phyloP scores from a whole-genome alignment of 805 yeast species.

The Saccharomycopsis guyanensis region DNA sequence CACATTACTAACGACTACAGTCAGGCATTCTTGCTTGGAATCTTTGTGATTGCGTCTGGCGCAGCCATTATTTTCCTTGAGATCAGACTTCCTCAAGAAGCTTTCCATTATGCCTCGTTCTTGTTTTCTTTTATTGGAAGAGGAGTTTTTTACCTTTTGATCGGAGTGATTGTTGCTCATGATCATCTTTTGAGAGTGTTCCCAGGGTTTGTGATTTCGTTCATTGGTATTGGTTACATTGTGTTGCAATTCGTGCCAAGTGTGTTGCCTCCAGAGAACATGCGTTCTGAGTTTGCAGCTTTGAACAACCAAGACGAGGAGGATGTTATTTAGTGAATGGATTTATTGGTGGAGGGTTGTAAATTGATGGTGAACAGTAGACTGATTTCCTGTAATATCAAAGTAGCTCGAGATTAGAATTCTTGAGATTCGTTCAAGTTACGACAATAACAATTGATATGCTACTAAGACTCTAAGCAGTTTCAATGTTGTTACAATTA shows the following conservation, averaged over 20 bases:
- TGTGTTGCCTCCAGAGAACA: slow-evolving; percentile 73
- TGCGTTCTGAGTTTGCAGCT: slow-evolving; percentile 49
- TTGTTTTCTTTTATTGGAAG: slow-evolving; percentile 57
- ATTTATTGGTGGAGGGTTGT: no score
- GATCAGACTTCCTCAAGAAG: slow-evolving; percentile 43
- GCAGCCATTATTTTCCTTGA: slow-evolving; percentile 40
- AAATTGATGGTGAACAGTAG: no score
- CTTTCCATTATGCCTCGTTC: slow-evolving; percentile 60
- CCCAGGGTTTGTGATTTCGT: slow-evolving; percentile 48
- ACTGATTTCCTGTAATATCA: no score
- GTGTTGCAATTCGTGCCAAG: slow-evolving; percentile 67
- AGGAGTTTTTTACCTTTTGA: slow-evolving; percentile 41
- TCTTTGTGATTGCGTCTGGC: slow-evolving; percentile 52
- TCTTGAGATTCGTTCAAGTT: no score
- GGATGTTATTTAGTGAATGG: slow-evolving; percentile 14
- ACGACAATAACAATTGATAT: no score
- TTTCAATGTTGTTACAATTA: no score
- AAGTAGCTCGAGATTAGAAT: no score
- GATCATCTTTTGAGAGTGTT: slow-evolving; percentile 50
- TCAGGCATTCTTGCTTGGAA: slow-evolving; percentile 45
- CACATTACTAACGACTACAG: no score
- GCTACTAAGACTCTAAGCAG: no score
- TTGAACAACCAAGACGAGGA: slow-evolving; percentile 31
- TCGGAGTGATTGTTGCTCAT: slow-evolving; percentile 42
- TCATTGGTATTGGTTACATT: slow-evolving; percentile 52